Conservation (phyloP, 352 stramenopile genomes). For the Globisporangium takayamanum region DNA sequence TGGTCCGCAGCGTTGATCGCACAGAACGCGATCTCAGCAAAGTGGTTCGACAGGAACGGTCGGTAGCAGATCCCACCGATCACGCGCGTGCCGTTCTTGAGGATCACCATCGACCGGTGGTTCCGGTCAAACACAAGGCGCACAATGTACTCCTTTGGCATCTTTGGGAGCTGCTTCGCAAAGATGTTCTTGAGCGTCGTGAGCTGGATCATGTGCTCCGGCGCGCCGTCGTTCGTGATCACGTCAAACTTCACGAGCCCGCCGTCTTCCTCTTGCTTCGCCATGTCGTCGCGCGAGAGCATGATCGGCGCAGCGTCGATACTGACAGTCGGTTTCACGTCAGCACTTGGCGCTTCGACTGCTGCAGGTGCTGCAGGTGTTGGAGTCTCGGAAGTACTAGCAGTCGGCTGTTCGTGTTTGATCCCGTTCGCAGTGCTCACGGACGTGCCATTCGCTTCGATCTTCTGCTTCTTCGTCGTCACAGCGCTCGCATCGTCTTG, state of each 20-base stretch:
- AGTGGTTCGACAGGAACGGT: constrained; percentile 91
- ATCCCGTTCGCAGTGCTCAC: background rate
- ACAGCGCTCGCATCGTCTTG: background rate
- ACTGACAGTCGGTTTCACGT: background rate
- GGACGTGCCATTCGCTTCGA: background rate
- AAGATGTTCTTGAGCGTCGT: constrained; percentile 98
- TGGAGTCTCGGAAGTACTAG: too few species aligned
- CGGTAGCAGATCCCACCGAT: constrained; percentile 98
- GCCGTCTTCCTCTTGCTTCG: constrained; percentile 80
- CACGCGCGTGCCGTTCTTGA: constrained; percentile 89
- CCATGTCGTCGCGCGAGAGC: constrained; percentile 84
- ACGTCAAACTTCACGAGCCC: constrained; percentile 80
- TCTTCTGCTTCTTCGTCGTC: constrained; percentile 11
- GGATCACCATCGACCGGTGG: constrained; percentile 91
- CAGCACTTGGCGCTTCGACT: background rate
- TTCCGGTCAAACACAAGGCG: constrained; percentile 97
- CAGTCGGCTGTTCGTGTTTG: constrained; percentile 2
- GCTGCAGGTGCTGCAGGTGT: background rate
- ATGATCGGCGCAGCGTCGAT: constrained; percentile 33
- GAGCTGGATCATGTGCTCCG: constrained; percentile 89
- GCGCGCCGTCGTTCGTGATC: constrained; percentile 87
- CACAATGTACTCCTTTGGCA: constrained; percentile 99
- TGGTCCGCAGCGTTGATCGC: constrained; percentile 96
- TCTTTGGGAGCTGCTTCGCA: constrained; percentile 96
- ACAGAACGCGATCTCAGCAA: constrained; percentile 99